Percentiles rank a stretch among this genome's conserved stretches.
Evolutionary conservation across 1,284 basidiomycete genomes (phyloP).

Genomic region (Cryptococcus jaspeensis): DNA sequence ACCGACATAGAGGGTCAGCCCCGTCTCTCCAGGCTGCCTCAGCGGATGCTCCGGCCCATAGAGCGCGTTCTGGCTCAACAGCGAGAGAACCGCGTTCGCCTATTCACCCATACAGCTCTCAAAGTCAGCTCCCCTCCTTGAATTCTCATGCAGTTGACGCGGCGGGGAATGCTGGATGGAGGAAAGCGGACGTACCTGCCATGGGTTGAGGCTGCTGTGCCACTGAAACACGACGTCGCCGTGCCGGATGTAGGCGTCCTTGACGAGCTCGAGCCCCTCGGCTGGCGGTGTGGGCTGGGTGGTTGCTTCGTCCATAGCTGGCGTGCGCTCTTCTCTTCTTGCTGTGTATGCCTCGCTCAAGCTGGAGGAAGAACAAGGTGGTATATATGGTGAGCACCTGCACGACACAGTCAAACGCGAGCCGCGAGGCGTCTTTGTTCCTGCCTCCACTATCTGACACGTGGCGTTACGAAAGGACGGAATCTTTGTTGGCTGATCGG

Average conservation of each 20-base stretch:
- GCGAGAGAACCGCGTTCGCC: slow-evolving; percentile 62
- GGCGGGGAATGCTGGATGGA: not conserved
- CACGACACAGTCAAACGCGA: too few species aligned
- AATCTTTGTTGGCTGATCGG: too few species aligned
- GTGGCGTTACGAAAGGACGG: too few species aligned
- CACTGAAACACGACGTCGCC: slow-evolving; percentile 43
- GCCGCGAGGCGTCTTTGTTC: too few species aligned
- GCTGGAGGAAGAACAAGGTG: too few species aligned
- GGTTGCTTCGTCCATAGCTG: not conserved
- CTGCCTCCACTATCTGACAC: too few species aligned
- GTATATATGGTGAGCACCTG: too few species aligned
- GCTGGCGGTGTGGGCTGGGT: not conserved
- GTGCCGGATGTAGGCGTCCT: slow-evolving; percentile 41
- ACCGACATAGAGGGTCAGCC: slow-evolving; percentile 72
- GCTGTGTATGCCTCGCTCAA: too few species aligned
- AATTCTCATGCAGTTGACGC: not conserved
- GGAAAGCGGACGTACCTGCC: slow-evolving; percentile 30
- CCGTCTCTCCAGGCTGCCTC: slow-evolving; percentile 60
- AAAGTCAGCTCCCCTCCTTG: slow-evolving; percentile 1
- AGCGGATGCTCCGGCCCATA: slow-evolving; percentile 71
- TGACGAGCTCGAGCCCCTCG: slow-evolving; percentile 19
- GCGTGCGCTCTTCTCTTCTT: not conserved
- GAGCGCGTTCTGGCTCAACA: slow-evolving; percentile 65
- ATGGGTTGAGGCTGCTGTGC: slow-evolving; percentile 20
- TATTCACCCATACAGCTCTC: slow-evolving; percentile 11